Percentiles rank a stretch among this genome's conserved stretches.
phyloP scores from a whole-genome alignment of 2,329 filamentous ascomycete genomes.

The Penicillium sp. region DNA sequence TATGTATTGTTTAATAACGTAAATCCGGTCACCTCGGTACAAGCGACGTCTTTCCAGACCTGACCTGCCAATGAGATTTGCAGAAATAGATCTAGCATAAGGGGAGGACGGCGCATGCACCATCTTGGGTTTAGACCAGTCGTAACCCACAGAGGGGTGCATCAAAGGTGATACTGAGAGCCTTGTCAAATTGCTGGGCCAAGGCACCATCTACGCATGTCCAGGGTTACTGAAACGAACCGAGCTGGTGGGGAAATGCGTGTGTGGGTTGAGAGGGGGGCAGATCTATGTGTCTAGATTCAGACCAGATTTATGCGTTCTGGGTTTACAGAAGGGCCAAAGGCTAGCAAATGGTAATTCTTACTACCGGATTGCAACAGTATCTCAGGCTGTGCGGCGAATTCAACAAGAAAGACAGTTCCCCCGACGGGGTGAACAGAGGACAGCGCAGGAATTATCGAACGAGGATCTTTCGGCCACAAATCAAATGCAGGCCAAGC shows the following conservation, averaged over 20 bases:
- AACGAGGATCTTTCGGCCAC: conserved; percentile 6
- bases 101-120: conserved; percentile 15
- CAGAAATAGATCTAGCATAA: conserved; percentile 20
- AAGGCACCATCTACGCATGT: conserved; percentile 11
- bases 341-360: conserved; percentile 4
- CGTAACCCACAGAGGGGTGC: conserved; percentile 8
- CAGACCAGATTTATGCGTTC: not conserved
- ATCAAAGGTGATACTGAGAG: conserved; percentile 6
- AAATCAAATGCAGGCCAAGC: conserved; percentile 16
- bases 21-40: conserved; percentile 10
- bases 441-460: conserved; percentile 15
- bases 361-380: conserved; percentile 10
- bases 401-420: not conserved
- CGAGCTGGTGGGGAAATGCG: conserved; percentile 15
- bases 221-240: conserved; percentile 28
- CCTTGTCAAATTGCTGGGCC: conserved; percentile 13
- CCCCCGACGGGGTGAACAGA: conserved; percentile 6
- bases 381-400: conserved; percentile 11
- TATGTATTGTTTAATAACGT: conserved; percentile 12
- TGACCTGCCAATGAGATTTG: conserved; percentile 12
- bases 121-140: conserved; percentile 15
- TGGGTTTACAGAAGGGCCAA: conserved; percentile 8
- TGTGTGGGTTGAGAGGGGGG: conserved; percentile 1
- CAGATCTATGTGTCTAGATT: not conserved
- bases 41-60: conserved; percentile 16